Evolutionary conservation across 352 stramenopile genomes (phyloP).

Genomic region (Globisporangium spinosum): DNA sequence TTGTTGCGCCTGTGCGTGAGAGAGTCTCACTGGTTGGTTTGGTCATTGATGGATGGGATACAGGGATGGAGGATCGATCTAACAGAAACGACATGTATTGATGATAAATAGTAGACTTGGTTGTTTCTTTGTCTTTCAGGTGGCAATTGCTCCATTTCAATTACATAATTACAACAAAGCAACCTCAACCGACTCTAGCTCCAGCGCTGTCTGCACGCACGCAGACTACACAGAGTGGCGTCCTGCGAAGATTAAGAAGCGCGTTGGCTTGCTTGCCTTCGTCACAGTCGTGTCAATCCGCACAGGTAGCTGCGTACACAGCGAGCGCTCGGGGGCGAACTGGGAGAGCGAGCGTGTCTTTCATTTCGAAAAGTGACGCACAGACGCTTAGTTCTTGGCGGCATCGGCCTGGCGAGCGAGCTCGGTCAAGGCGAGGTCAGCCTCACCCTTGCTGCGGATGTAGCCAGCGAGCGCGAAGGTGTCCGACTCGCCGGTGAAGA

Average conservation of each 20-base stretch:
- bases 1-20: no score
- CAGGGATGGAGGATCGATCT: neutral
- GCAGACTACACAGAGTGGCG: neutral
- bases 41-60: neutral
- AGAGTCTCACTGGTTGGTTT: no score
- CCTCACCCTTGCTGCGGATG: slow-evolving; percentile 95
- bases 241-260: neutral
- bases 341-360: neutral
- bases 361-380: neutral
- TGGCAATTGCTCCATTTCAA: slow-evolving; percentile 18
- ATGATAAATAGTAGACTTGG: slow-evolving; percentile 13
- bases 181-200: slow-evolving; percentile 20
- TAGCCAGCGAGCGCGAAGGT: slow-evolving; percentile 95
- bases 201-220: neutral
- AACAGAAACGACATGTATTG: slow-evolving; percentile 4
- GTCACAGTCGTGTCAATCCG: neutral
- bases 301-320: neutral
- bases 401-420: slow-evolving; percentile 66
- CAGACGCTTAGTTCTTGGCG: slow-evolving; percentile 67
- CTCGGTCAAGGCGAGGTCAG: slow-evolving; percentile 92
- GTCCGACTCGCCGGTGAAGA: slow-evolving; percentile 96
- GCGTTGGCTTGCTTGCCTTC: neutral
- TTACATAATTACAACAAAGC: slow-evolving; percentile 17
- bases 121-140: neutral
- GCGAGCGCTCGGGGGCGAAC: slow-evolving; percentile 1